Conservation (phyloP, 2,329 filamentous ascomycete genomes). For the Lecanicillium sp. region DNA sequence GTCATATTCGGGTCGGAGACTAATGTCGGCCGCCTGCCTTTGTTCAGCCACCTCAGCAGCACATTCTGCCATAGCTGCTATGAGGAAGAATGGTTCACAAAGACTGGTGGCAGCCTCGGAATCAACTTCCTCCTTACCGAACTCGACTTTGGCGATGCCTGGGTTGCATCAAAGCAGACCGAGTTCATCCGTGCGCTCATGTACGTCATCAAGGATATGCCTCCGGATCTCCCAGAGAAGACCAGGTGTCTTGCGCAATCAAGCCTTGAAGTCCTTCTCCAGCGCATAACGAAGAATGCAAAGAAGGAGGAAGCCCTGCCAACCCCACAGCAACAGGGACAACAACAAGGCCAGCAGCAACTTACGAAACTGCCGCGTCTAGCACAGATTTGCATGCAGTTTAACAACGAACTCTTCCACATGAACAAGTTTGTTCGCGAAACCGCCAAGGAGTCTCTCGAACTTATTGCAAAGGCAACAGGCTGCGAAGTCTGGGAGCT, state of each 20-base stretch:
- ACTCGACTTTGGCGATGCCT: constrained; percentile 73
- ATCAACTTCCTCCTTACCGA: constrained; percentile 84
- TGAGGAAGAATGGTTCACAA: constrained; percentile 98
- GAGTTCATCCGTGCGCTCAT: constrained; percentile 88
- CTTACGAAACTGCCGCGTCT: constrained; percentile 51
- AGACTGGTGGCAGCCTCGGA: constrained; percentile 83
- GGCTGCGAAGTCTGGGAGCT: constrained; percentile 79
- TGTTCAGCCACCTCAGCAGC: constrained; percentile 77
- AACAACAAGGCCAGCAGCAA: too few relatives aligned
- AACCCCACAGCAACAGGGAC: constrained; percentile 24
- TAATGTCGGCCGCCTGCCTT: constrained; percentile 66
- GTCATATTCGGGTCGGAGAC: constrained; percentile 71
- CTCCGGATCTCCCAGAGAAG: constrained; percentile 83
- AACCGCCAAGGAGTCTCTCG: constrained; percentile 73
- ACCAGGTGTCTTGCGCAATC: constrained; percentile 77
- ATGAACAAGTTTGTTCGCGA: constrained; percentile 94
- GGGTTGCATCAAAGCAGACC: constrained; percentile 74
- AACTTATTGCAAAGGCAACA: constrained; percentile 71
- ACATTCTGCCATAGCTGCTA: constrained; percentile 93
- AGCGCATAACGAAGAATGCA: constrained; percentile 68
- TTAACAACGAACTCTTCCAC: constrained; percentile 84
- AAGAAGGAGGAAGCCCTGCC: constrained; percentile 63
- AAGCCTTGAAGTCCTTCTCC: constrained; percentile 72
- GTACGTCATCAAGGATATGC: constrained; percentile 98
- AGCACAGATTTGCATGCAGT: constrained; percentile 70